Base-by-base conservation (phyloP, 2,329 filamentous ascomycete species). In the Torrubiella hemipterigena region DNA sequence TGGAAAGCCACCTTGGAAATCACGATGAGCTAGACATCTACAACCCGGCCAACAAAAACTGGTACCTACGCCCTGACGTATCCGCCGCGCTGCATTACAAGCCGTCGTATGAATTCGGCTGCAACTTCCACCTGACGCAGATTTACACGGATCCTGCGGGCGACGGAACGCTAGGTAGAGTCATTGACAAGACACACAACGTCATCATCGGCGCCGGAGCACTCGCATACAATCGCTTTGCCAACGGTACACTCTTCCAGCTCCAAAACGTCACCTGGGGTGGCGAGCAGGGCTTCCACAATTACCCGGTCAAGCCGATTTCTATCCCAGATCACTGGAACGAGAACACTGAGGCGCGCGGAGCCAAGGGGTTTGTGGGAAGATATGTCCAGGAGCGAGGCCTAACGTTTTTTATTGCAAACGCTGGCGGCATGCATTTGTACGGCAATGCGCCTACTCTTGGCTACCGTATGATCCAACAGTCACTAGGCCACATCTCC, bases 251-350 rank as follows among this genome's bases (percentile, higher is more conserved):
- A 0, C 56, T 81, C 4, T 51, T 77, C 26, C 66, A 67, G 2
- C 73, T 81, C 32, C 76, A 82, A 48, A 82, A 81, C 50, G 79
- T 81, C 74, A 81, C 76, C 0, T 82, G 73, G 71, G 66, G 69
- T 31, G 77, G 75, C 4, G 47, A 55, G 0, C 75, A 79, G 41
- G 77, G 77, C 0, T 81, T 83, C 56, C 64, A 68, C 31, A 47
- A 50, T 2, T 52, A 54, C 1, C 74, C 73, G 0, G 8, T 20
- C 6, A 29, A 23, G 3, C 27, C 26, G 5, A 22, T 39, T 12
- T 36, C 31, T 22, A 35, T 27, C 3, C 38, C 38, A 3, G 31
- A 32, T 16, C 38, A 39, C 14, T 28, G 18, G 43, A 46, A 6
- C 59, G 65, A 19, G 60, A 39, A 41, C 27, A 20, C 20, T n/a